Base-by-base conservation (phyloP, 805 yeast genomes). In the Kuraishia capsulata region DNA sequence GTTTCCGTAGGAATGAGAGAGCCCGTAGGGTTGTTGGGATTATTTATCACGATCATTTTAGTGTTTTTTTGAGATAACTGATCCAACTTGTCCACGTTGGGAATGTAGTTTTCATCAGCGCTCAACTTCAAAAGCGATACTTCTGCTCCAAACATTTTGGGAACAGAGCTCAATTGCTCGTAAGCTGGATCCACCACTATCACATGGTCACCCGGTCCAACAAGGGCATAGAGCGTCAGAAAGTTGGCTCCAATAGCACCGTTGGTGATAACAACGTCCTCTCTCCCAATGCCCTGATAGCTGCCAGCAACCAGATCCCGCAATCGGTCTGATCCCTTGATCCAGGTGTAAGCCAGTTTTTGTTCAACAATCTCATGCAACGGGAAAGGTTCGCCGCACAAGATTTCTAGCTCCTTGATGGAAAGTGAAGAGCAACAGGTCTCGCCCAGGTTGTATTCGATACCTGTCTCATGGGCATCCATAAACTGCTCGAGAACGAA, bases 171-270 rank as follows among this genome's bases (percentile, higher is more conserved):
- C 20, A 73, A 51, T 47, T 72, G 78, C 48, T 69, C 71, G 52
- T 73, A 73, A 1, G 66, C 60, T 11, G 79, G 79, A 39, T 62
- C 64, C 5, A 68, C 64, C 16, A 66, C 70, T 33, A 72, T 58
- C 4, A 68, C 69, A 41, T 67, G 74, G 42, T 71, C 78, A 4
- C 61, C 67, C 4, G 61, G 56, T 26, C 65, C 64, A 5, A 65
- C 64, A 4, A 73, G 42, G 1, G 71, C 51, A 42, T 71, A 71
- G 41, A 67, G 60, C 2, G 62, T 43, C 20, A 72, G 53, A 46
- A 70, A 73, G 44, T 73, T 73, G 24, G 71, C 78, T 5, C 71
- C 78, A 51, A 74, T 74, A 3, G 76, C 77, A 20, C 79, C 79
- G 46, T 71, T 70, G 19, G 76, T 69, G 21, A 71, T 50, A 17